Conservation (phyloP, 345 rosid species). For the Populus davidiana region DNA sequence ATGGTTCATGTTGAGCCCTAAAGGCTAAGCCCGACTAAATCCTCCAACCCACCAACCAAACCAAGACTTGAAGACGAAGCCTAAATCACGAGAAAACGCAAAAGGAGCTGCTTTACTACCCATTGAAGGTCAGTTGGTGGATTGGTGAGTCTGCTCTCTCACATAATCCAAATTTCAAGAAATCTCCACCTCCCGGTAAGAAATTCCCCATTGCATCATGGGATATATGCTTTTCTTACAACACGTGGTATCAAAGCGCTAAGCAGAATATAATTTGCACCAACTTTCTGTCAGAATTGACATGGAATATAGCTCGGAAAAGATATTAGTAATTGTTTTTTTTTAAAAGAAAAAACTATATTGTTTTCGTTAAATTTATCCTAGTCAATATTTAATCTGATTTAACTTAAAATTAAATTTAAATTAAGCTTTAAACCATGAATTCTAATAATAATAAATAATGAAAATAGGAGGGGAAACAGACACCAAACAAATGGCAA, state of each 20-base stretch:
- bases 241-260: neutral
- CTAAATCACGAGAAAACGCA: neutral
- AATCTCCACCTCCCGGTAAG: neutral
- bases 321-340: too few species aligned
- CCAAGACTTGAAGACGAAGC: neutral
- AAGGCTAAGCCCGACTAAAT: neutral
- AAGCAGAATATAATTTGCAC: neutral
- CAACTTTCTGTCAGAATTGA: too few species aligned
- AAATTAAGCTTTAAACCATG: too few species aligned
- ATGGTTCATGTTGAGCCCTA: neutral
- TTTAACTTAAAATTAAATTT: too few species aligned
- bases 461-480: neutral
- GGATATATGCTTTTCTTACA: neutral
- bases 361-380: too few species aligned
- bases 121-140: neutral
- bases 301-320: too few species aligned
- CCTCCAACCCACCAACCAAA: neutral
- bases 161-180: neutral
- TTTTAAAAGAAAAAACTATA: too few species aligned
- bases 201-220: neutral
- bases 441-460: neutral
- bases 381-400: too few species aligned
- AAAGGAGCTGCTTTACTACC: neutral
- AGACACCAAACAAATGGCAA: neutral
- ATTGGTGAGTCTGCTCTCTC: neutral